Evolutionary conservation across 2,329 filamentous ascomycete genomes (phyloP), one percentile per base, ranked within the genome.

Genomic region (Penicillium fuscoglaucum): DNA sequence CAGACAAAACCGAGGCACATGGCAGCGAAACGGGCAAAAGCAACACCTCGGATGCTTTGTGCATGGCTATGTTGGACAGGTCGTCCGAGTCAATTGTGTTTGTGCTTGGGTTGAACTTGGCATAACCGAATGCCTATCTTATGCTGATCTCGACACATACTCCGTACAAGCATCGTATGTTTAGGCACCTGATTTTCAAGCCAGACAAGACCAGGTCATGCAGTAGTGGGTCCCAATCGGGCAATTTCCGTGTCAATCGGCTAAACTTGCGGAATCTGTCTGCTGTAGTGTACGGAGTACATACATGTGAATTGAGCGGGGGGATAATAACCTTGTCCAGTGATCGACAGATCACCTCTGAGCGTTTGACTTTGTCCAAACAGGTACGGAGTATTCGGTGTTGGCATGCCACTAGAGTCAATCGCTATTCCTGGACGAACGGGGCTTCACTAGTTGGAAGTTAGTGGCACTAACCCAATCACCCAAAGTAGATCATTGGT

Each of bases 41-140:
- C 10, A 48, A 49, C 47, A 31, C 50, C 50, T 60, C 51, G 51
- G 49, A 33, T 40, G 21, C 37, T 49, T 28, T 19, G 26, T 40
- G 26, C 21, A 31, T 40, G 21, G 28, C 37, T 21, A 5, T 51
- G 33, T 28, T 41, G 49, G 31, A 13, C 13, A 29, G 15, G 17
- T 7, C 17, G 4, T 21, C 13, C 26, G 9, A 53, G 33, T 35
- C 28, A 28, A 15, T 47, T 33, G 12, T 33, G 12, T 33, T 21
- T 46, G 26, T 21, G 29, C 31, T 39, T n/a, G 26, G 19, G 28
- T 37, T 24, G 19, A 47, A 40, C 7, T 46, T 35, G 29, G n/a
- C 41, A 10, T 52, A 57, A 37, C 49, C 55, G 41, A 59, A 49
- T 35, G 35, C 10, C 49, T 46, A 46, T 53, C 39, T 47, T 52